These are phyloP conservation scores for Plantago elongata DNA, from an alignment of 257 asterid genomes.

Conservation along the genomic window DNA sequence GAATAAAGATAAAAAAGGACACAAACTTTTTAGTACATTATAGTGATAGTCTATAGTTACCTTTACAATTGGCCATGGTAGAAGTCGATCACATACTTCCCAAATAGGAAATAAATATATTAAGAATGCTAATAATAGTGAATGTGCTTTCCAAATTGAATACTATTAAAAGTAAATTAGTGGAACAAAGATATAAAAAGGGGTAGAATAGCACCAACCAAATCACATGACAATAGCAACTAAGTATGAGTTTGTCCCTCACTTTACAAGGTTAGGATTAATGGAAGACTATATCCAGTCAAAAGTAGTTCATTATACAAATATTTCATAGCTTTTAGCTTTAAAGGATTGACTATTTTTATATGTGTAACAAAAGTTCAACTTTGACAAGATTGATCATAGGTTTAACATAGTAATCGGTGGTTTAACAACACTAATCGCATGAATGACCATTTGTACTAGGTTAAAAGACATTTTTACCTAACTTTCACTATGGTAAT, in stretches of 20 bases:
- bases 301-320: constrained; percentile 25
- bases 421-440: not conserved
- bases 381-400: constrained; percentile 39
- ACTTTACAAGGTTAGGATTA: constrained; percentile 44
- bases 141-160: constrained; percentile 19
- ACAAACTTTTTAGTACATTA: no score
- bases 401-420: constrained; percentile 12
- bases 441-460: no score
- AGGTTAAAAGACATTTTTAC: no score
- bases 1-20: no score
- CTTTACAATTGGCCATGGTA: no score
- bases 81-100: not conserved
- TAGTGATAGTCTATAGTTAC: no score
- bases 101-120: not conserved
- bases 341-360: constrained; percentile 27
- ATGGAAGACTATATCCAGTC: constrained; percentile 15
- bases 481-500: no score
- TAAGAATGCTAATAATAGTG: not conserved
- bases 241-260: constrained; percentile 57
- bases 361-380: constrained; percentile 16
- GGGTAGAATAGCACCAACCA: constrained; percentile 36
- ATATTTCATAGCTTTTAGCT: constrained; percentile 30
- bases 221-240: constrained; percentile 47
- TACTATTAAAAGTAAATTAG: constrained; percentile 8
- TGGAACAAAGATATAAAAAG: constrained; percentile 18